Evolutionary conservation across 108 stramenopile genomes (phyloP).

Genomic region (Pseudonitzschia pungens): DNA sequence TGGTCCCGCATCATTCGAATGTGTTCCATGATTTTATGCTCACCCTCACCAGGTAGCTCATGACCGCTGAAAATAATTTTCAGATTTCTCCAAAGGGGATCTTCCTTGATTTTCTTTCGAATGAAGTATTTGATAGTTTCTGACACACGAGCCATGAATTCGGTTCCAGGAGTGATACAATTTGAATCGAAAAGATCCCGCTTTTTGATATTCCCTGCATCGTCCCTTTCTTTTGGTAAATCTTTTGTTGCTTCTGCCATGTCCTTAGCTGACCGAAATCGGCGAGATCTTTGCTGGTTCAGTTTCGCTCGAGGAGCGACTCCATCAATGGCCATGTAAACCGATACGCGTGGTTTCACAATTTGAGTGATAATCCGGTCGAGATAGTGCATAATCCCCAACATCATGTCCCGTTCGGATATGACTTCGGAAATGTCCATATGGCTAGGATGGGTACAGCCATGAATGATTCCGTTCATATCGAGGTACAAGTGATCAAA

Average conservation of each 20-base stretch:
- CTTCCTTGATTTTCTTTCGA: conserved; percentile 93
- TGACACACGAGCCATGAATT: conserved; percentile 92
- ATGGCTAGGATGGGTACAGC: conserved; percentile 91
- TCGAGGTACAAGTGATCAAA: conserved; percentile 97
- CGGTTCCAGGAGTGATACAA: conserved; percentile 99
- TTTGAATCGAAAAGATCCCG: conserved; percentile 92
- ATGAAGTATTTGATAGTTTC: conserved; percentile 89
- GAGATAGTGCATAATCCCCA: conserved; percentile 94
- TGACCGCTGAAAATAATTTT: conserved; percentile 96
- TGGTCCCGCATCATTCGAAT: conserved; percentile 87
- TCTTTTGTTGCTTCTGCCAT: conserved; percentile 84
- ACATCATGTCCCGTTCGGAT: conserved; percentile 93
- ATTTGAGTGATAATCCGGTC: conserved; percentile 96
- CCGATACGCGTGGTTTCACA: conserved; percentile 90
- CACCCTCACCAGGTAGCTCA: conserved; percentile 98
- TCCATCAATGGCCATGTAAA: conserved; percentile 97
- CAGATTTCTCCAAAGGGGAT: conserved; percentile 90
- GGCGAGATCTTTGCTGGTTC: conserved; percentile 97
- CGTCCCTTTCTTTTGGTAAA: conserved; percentile 34
- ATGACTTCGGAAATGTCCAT: conserved; percentile 88
- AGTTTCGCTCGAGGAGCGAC: conserved; percentile 98
- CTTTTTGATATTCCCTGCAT: conserved; percentile 30
- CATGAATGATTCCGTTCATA: conserved; percentile 99
- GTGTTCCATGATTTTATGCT: conserved; percentile 99
- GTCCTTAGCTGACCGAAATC: conserved; percentile 94